phyloP scores from a whole-genome alignment of 2,329 filamentous ascomycete species.

The Monosporascus ibericus region DNA sequence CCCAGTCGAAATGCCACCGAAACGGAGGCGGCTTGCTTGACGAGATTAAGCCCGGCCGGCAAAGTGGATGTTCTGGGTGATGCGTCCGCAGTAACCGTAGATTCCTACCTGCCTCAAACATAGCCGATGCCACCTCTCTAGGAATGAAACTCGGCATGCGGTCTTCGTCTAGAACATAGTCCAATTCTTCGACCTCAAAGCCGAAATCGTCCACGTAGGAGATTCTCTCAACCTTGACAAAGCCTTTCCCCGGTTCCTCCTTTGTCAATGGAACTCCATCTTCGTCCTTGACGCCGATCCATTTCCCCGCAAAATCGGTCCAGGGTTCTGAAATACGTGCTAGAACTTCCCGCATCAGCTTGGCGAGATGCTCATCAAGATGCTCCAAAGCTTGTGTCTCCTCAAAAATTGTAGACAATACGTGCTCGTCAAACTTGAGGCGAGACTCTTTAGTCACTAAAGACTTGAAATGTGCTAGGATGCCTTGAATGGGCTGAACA shows the following conservation, averaged over 20 bases:
- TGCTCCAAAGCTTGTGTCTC: constrained; percentile 60
- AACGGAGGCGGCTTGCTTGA: constrained; percentile 49
- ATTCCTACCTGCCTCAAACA: constrained; percentile 78
- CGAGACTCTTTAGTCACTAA: constrained; percentile 43
- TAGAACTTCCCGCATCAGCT: constrained; percentile 62
- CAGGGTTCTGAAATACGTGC: constrained; percentile 58
- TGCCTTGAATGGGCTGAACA: constrained; percentile 38
- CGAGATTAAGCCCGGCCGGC: constrained; percentile 41
- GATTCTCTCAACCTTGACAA: constrained; percentile 53
- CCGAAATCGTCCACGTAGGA: constrained; percentile 53
- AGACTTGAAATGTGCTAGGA: constrained; percentile 45
- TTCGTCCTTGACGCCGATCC: constrained; percentile 65
- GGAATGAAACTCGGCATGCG: constrained; percentile 69
- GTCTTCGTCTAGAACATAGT: constrained; percentile 57
- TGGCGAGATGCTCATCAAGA: constrained; percentile 52
- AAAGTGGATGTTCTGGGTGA: constrained; percentile 66
- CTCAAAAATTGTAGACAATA: constrained; percentile 56
- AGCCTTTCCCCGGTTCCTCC: constrained; percentile 45
- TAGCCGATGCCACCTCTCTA: constrained; percentile 58
- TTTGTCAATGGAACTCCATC: constrained; percentile 48
- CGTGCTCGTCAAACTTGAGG: constrained; percentile 49
- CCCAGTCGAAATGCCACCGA: constrained; percentile 68
- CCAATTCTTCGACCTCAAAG: constrained; percentile 48
- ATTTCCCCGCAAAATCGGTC: constrained; percentile 62
- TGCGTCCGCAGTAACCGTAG: constrained; percentile 65